A percentile compares a stretch with the other conserved stretches of the same genome.
Evolutionary conservation across 2,329 filamentous ascomycete genomes (phyloP).

Genomic region (Neopestalotiopsis clavispora): DNA sequence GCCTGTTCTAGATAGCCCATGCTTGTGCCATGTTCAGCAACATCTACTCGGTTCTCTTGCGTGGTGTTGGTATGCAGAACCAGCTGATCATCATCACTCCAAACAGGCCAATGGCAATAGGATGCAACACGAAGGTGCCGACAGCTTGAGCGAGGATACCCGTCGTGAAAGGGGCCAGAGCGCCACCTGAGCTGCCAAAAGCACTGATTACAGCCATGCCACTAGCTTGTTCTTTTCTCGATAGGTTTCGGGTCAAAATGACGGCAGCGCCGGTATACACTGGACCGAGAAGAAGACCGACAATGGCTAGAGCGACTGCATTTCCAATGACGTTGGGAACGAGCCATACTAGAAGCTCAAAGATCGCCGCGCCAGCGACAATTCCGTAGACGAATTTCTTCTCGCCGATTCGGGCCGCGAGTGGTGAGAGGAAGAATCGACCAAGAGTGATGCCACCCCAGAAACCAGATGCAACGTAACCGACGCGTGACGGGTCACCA

Average conservation of each 20-base stretch:
- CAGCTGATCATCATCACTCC: conserved; percentile 69
- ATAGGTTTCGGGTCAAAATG: conserved; percentile 66
- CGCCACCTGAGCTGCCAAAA: conserved; percentile 72
- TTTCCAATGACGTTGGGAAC: conserved; percentile 77
- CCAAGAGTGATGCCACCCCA: conserved; percentile 79
- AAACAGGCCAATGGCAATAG: conserved; percentile 71
- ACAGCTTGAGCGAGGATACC: conserved; percentile 66
- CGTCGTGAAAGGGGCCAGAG: conserved; percentile 69
- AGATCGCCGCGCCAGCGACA: conserved; percentile 63
- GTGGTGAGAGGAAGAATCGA: conserved; percentile 71
- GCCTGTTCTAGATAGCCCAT: too few species aligned
- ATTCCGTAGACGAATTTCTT: conserved; percentile 70
- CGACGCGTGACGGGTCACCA: conserved; percentile 72
- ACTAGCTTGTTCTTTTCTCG: conserved; percentile 62
- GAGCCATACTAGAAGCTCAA: conserved; percentile 80
- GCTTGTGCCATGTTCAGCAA: too few species aligned
- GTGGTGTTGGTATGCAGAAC: conserved; percentile 59
- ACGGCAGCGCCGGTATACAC: conserved; percentile 77
- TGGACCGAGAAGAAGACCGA: conserved; percentile 78
- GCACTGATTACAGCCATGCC: conserved; percentile 71
- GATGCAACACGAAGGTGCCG: conserved; percentile 68
- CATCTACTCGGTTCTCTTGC: conserved; percentile 64
- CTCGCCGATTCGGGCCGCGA: conserved; percentile 72
- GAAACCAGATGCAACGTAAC: conserved; percentile 78
- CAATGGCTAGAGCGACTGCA: conserved; percentile 68